Conservation (phyloP, 148 eudicot species). For the Talinum fruticosum region DNA sequence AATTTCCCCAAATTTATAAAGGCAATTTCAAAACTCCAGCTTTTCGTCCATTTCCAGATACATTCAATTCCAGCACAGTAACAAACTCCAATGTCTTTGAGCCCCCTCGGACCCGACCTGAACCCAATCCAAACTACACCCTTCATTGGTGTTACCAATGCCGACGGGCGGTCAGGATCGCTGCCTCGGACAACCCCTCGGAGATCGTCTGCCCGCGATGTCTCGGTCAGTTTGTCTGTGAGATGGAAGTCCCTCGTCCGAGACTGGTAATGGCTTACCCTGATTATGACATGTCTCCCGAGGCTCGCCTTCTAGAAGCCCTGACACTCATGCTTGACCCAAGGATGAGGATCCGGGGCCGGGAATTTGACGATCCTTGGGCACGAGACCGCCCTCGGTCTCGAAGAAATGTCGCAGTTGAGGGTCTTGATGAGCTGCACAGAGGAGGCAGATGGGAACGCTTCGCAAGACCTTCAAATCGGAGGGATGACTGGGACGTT, state of each 20-base stretch:
- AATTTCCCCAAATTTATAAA: neutral
- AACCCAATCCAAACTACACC: slow-evolving; percentile 32
- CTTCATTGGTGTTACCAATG: slow-evolving; percentile 90
- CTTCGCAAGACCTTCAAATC: slow-evolving; percentile 14
- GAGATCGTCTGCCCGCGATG: slow-evolving; percentile 67
- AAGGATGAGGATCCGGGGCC: slow-evolving; percentile 15
- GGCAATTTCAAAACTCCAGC: neutral
- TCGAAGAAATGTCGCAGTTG: slow-evolving; percentile 7
- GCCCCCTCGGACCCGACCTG: slow-evolving; percentile 25
- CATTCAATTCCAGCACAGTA: neutral
- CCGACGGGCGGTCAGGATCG: slow-evolving; percentile 50
- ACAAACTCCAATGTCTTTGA: slow-evolving; percentile 32
- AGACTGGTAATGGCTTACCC: slow-evolving; percentile 37
- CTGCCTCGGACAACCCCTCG: slow-evolving; percentile 41
- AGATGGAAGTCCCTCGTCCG: slow-evolving; percentile 45
- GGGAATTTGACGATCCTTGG: slow-evolving; percentile 13
- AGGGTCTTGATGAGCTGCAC: neutral
- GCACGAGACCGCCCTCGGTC: slow-evolving; percentile 8
- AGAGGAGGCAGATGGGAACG: slow-evolving; percentile 15
- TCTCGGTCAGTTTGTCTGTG: slow-evolving; percentile 58
- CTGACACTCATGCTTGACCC: slow-evolving; percentile 61
- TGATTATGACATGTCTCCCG: slow-evolving; percentile 62
- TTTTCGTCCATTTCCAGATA: neutral
- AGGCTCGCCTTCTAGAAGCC: slow-evolving; percentile 66
- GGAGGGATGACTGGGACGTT: slow-evolving; percentile 40